Base-by-base conservation (phyloP, 2,329 filamentous ascomycete species). In the Pseudocercospora eumusae region DNA sequence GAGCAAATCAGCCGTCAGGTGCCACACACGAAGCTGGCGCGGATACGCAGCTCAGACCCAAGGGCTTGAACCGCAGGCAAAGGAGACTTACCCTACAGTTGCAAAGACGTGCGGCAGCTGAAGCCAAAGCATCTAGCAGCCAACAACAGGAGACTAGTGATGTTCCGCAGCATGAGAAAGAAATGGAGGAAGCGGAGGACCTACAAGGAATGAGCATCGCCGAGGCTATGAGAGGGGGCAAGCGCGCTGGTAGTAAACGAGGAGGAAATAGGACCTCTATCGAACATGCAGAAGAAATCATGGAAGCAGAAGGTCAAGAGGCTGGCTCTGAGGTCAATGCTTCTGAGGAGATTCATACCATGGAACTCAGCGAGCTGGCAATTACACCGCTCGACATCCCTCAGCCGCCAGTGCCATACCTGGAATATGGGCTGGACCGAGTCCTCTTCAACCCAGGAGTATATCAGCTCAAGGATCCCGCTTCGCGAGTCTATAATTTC, bases 401-500 rank as follows among this genome's bases (percentile, higher is more conserved):
- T 23, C 80, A 82, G 44, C 76, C 82, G 1, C 78, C 80, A 11
- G 83, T 88, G 10, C 90, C 92, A 1, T 77, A 77, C 25, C 79
- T 96, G 1, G 81, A 85, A 1, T 89, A 95, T 73, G 89, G 90
- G 6, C 81, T 97, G 31, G 91, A 96, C 64, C 84, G 92, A 60
- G 93, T 96, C n/a, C 80, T 99, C 2, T 99, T 99, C 83, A 99
- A 97, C 71, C 89, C 89, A 1, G 93, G 95, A 21, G 91, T 97
- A 40, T 96, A 97, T 75, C 88, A 91, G 56, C 84, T 99, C 56
- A 93, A 96, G 76, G 95, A 99, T 74, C 87, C 89, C 23, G 86
- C 91, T 61, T 92, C 93, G 42, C 84, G 87, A 18, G 92, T 98
- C 6, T 99, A 87, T 82, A 99, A 99, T 75, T 99, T 99, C 71